Base-by-base conservation (phyloP, 2,329 filamentous ascomycete species). In the Fusarium torreyae region DNA sequence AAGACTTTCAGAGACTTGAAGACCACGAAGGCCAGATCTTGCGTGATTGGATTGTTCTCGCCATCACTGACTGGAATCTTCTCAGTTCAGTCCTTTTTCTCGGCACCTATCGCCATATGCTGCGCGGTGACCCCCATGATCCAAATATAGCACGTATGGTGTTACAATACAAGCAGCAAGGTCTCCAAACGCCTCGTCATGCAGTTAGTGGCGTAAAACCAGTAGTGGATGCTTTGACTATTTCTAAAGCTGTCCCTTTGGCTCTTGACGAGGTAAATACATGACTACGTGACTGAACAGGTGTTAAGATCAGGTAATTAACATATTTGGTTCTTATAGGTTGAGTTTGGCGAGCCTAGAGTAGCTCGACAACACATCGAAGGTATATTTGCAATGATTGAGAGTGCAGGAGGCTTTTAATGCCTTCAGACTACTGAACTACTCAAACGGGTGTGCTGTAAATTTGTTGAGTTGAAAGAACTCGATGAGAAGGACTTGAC, bases 1-100 rank as follows among this genome's bases (percentile, higher is more conserved):
- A 33, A 6, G 34, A 48, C 7, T 20, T 20, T 2, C 2, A 20
- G 18, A 20, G 18, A 20, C 18, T 20, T 20, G 18, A 20, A 6
- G 34, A 48, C 7, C 28, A 57, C n/a, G 6, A 31, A 13, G 31
- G 15, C 7, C 34, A 48, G 9, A 34, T 58, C 7, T 17, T 63
- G 31, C 20, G 34, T 34, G 54, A 63, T 14, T 63, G 54, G 54
- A 48, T 58, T 14, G 31, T 54, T 14, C 59, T 63, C 14, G 59
- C 59, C 20, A 48, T 58, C n/a, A 63, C 48, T 3, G 36, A 53
- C 7, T 58, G n/a, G 15, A 48, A 58, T 49, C 42, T 63, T 18
- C 33, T 58, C 15, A 9, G 40, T 17, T 34, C 59, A 7, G 40
- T 24, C 11, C 18, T 63, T 18, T 48, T 63, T 18, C 59, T 63